These are phyloP conservation scores for Fusarium mexicanum DNA, from an alignment of 2,329 filamentous ascomycete genomes.

Conservation along the genomic window DNA sequence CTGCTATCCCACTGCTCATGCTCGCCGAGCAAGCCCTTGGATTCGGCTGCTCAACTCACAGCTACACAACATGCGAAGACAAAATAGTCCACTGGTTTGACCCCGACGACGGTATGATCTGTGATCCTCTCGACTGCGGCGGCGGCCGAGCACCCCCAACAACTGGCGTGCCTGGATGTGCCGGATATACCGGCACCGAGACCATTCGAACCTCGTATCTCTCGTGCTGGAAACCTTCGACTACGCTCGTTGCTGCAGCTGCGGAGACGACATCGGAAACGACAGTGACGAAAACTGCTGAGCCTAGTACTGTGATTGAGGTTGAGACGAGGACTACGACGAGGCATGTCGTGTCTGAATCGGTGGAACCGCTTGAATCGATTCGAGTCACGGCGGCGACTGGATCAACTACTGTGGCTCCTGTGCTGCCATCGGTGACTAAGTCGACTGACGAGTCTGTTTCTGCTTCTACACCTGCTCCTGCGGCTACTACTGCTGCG, in stretches of 20 bases:
- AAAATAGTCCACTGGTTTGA: slow-evolving; percentile 53
- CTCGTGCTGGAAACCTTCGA: slow-evolving; percentile 28
- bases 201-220: slow-evolving; percentile 18
- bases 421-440: background rate
- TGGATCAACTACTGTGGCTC: slow-evolving; percentile 3
- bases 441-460: background rate
- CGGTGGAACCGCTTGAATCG: background rate
- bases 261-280: background rate
- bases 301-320: background rate
- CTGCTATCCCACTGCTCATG: slow-evolving; percentile 5
- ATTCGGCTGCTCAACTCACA: slow-evolving; percentile 24
- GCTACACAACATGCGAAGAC: slow-evolving; percentile 33
- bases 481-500: background rate
- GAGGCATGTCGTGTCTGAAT: background rate
- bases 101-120: slow-evolving; percentile 62
- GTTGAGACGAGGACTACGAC: background rate
- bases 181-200: slow-evolving; percentile 53
- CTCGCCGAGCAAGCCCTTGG: slow-evolving; percentile 18
- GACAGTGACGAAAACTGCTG: background rate
- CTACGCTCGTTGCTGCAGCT: background rate
- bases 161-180: slow-evolving; percentile 60
- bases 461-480: background rate
- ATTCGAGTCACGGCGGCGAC: background rate
- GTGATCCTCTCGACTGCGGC: slow-evolving; percentile 62
- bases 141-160: slow-evolving; percentile 63